These are phyloP conservation scores for Polysphondylium violaceum DNA, from an alignment of 78 protist species.

Conservation along the genomic window DNA sequence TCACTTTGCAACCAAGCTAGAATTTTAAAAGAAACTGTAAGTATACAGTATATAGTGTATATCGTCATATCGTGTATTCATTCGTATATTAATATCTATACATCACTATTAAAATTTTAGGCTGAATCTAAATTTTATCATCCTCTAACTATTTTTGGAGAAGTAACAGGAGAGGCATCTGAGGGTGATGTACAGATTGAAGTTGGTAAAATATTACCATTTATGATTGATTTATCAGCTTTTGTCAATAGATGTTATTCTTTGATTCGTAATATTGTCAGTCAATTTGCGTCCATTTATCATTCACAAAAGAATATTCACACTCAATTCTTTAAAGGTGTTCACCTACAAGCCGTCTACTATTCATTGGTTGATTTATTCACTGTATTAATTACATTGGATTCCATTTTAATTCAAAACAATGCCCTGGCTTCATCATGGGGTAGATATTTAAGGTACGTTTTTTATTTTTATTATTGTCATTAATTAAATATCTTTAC, in stretches of 20 bases:
- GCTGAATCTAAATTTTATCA: slow-evolving; percentile 30
- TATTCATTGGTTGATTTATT: slow-evolving; percentile 66
- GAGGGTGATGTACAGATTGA: slow-evolving; percentile 84
- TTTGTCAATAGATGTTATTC: slow-evolving; percentile 72
- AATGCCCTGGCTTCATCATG: slow-evolving; percentile 24
- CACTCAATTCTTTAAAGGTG: slow-evolving; percentile 63
- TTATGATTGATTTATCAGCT: slow-evolving; percentile 68
- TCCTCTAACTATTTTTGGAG: slow-evolving; percentile 59
- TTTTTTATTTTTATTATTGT: slow-evolving; percentile 8
- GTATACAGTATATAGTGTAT: neutral
- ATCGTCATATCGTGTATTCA: neutral
- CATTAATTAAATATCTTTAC: neutral
- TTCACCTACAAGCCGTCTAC: slow-evolving; percentile 69
- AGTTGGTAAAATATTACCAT: slow-evolving; percentile 76
- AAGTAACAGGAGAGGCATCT: slow-evolving; percentile 63
- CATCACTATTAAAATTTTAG: neutral
- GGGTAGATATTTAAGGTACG: slow-evolving; percentile 71
- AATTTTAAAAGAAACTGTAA: slow-evolving; percentile 61
- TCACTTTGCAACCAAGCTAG: slow-evolving; percentile 60
- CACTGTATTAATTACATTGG: slow-evolving; percentile 83
- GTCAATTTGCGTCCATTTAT: slow-evolving; percentile 84
- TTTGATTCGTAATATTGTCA: slow-evolving; percentile 65
- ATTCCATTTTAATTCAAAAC: slow-evolving; percentile 63
- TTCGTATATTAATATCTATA: neutral
- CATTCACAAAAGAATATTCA: slow-evolving; percentile 17